Evolutionary conservation across 1,139 yeast species (phyloP).

Genomic region (Geotrichum citri-aurantii): DNA sequence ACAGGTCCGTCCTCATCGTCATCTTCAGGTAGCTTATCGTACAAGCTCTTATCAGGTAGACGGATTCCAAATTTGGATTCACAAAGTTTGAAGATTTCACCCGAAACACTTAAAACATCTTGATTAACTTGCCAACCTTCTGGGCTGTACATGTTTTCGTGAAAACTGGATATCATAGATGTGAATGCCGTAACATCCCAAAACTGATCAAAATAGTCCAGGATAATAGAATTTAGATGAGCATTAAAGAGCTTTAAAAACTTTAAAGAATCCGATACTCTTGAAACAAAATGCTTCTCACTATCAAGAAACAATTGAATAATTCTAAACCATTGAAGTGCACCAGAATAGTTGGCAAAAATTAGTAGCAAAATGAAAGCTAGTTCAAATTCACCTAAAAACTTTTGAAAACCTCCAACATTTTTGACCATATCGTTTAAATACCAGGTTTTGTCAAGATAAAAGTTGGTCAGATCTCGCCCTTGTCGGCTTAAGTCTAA

Average conservation of each 20-base stretch:
- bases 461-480: constrained; percentile 37
- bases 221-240: constrained; percentile 38
- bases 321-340: constrained; percentile 43
- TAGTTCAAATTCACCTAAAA: constrained; percentile 41
- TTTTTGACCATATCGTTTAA: constrained; percentile 30
- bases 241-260: constrained; percentile 31
- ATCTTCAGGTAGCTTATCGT: not conserved
- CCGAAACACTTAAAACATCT: not conserved
- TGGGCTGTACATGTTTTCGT: constrained; percentile 14
- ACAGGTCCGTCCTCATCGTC: constrained; percentile 8
- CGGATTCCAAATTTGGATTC: not conserved
- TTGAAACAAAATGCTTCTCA: constrained; percentile 22
- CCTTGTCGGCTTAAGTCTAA: constrained; percentile 16
- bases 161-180: constrained; percentile 21
- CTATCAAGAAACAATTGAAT: constrained; percentile 36
- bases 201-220: constrained; percentile 38
- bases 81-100: constrained; percentile 4
- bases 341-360: constrained; percentile 44
- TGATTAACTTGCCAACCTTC: constrained; percentile 7
- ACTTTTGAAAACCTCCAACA: constrained; percentile 22
- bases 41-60: not conserved
- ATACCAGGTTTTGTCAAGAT: constrained; percentile 44
- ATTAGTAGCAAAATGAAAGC: constrained; percentile 36
- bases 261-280: constrained; percentile 21
- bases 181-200: constrained; percentile 26